Evolutionary conservation across 495 filamentous ascomycete species (phyloP).

Genomic region (Poronia punctata): DNA sequence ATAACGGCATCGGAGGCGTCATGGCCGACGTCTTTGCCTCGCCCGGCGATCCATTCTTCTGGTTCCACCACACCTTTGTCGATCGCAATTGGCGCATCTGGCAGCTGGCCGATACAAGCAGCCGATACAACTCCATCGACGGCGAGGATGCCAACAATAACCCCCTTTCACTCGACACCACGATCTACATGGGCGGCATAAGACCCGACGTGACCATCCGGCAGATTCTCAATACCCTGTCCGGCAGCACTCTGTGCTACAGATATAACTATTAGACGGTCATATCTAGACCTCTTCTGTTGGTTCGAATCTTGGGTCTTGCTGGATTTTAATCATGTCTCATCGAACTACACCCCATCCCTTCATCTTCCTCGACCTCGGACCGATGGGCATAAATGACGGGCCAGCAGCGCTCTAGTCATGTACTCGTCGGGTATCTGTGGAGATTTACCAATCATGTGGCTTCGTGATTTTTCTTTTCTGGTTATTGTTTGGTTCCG

Average conservation of each 20-base stretch:
- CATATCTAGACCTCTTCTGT: no score
- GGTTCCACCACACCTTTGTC: conserved; percentile 29
- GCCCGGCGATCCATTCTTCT: conserved; percentile 28
- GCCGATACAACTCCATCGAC: conserved; percentile 22
- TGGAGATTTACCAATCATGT: no score
- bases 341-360: no score
- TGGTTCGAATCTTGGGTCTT: no score
- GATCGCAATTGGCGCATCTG: conserved; percentile 49
- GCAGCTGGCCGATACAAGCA: conserved; percentile 28
- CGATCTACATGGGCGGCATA: conserved; percentile 18
- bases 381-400: no score
- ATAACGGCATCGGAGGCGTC: conserved; percentile 17
- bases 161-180: conserved; percentile 20
- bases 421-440: no score
- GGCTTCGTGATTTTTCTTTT: no score
- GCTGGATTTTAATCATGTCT: no score
- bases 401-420: no score
- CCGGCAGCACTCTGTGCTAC: conserved; percentile 24
- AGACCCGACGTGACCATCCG: conserved; percentile 19
- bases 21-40: conserved; percentile 20
- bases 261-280: conserved; percentile 25
- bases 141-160: conserved; percentile 13
- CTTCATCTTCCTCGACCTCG: no score
- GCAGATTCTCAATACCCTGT: conserved; percentile 26
- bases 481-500: no score